Base-by-base conservation (phyloP, 805 yeast genomes). In the Suhomyces vadensis region DNA sequence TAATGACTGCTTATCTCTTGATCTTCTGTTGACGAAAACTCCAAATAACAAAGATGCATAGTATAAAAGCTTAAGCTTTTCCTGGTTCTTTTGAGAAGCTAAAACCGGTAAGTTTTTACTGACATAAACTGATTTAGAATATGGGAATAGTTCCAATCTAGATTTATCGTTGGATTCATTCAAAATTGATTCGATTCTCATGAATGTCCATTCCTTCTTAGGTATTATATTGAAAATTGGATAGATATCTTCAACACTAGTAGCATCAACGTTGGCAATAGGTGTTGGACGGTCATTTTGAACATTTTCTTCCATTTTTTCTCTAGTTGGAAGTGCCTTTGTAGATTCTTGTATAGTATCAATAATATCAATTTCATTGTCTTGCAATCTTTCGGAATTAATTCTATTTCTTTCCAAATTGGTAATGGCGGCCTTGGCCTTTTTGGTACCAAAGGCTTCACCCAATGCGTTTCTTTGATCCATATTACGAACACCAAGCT, bases 401-500 rank as follows among this genome's bases (percentile, higher is more conserved):
- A 94, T 83, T 56, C 86, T 77, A 68, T 94, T 94, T 64, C 85
- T 81, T 57, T 84, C 94, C 56, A 82, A 67, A 61, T 85, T 92
- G 41, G 79, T 71, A 57, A 94, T 86, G 26, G 95, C 95, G 55
- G 88, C 85, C 71, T 89, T 92, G 50, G 97, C 97, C 71, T 83
- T 91, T 71, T 87, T 91, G 46, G 99, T 92, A 76, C 99, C 99
- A 56, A 94, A 94, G 2, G 94, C 95, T 67, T 89, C 92, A 59
- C 99, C 99, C 59, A 94, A 76, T 1, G 88, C 85, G 44, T 80
- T 87, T 63, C 97, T 79, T 67, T 87, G 88, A 13, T 74, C 69
- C 46, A 77, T 70, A 54, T 75, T 67, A 49, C 71, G 67, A 29
- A 69, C 67, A 25, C 78, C 78, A 6, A 69, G 65, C 61, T 80